Conservation (phyloP, 2,329 filamentous ascomycete genomes). For the Zymoseptoria crescenta region DNA sequence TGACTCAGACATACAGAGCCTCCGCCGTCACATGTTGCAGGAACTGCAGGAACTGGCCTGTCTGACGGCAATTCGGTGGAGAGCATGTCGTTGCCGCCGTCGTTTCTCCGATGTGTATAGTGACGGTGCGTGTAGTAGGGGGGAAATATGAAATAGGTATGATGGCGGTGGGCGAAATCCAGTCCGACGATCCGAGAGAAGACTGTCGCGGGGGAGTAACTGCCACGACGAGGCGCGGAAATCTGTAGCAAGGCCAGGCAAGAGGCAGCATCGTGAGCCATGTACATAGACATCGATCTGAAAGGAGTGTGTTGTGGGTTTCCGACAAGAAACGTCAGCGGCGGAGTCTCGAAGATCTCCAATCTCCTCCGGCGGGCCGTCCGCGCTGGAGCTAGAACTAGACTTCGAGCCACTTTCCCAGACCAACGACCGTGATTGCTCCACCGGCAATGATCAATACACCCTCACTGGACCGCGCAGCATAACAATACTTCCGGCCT, state of each 20-base stretch:
- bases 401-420: too few species aligned
- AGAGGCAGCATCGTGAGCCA: background rate
- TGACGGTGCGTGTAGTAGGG: background rate
- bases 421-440: too few species aligned
- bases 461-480: background rate
- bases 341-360: too few species aligned
- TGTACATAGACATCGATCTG: background rate
- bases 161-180: background rate
- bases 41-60: constrained; percentile 2
- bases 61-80: background rate
- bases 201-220: background rate
- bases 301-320: too few species aligned
- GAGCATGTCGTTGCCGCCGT: background rate
- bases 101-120: background rate
- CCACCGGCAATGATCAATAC: too few species aligned
- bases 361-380: too few species aligned
- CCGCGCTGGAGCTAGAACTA: too few species aligned
- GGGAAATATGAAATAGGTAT: background rate
- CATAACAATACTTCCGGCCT: background rate
- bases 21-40: background rate
- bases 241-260: background rate
- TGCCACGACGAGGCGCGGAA: too few species aligned
- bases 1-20: constrained; percentile 1
- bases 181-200: too few species aligned
- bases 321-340: too few species aligned